Base-by-base conservation (phyloP, 2,329 filamentous ascomycete species). In the Daldinia sp. region DNA sequence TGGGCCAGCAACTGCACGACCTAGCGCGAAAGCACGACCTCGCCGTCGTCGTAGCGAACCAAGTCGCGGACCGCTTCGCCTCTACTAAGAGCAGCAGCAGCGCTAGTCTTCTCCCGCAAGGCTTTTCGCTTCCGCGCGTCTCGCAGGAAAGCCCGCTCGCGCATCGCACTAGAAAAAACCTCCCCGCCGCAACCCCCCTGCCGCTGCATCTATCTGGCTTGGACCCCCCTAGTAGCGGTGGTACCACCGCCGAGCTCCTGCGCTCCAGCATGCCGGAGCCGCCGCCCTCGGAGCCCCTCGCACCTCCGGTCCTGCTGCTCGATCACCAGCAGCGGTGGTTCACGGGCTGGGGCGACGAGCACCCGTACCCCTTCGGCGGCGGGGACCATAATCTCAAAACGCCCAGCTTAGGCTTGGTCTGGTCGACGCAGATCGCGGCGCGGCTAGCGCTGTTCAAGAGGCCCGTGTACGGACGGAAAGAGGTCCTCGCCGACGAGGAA, bases 271-370 rank as follows among this genome's bases (percentile, higher is more conserved):
- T 79, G 73, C 74, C 78, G 6, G 73, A 78, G 46, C 76, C 77
- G 13, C 73, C 75, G 5, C 75, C 75, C 26, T 74, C 76, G 30
- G 72, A 78, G 67, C 57, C 78, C 1, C 78, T 79, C 13, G 75
- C 79, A 0, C 81, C 81, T 0, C 80, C 85, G 12, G 88, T 90
- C 0, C 84, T 98, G 41, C 87, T 88, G 35, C 87, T 98, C 7
- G 91, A 97, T 74, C 92, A 98, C 79, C 95, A 98, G 80, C 93
- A 98, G 79, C 88, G 92, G 48, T 98, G 94, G 88, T 97, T 98
- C 81, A 97, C 94, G 3, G 94, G 96, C 70, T 98, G 96, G 95
- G 94, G 95, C 23, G 93, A 97, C 78, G 85, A 89, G 48, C 42
- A 67, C 41, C 64, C 63, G 82, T 85, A 28, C 75, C 79, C 28